These are phyloP conservation scores for Spathaspora sp. DNA, from an alignment of 805 yeast genomes.

Conservation along the genomic window DNA sequence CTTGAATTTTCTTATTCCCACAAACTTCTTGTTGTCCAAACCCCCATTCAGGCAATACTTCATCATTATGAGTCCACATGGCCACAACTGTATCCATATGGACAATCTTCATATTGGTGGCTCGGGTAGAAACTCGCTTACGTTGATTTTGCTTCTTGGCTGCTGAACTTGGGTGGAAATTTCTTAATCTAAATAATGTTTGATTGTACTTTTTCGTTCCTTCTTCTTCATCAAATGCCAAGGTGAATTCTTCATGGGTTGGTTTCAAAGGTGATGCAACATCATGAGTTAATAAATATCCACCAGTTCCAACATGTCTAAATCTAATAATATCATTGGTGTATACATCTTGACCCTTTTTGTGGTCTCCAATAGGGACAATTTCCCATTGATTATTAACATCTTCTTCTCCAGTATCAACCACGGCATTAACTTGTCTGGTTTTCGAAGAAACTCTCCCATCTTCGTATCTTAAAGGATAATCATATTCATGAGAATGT, in stretches of 20 bases:
- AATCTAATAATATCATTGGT: conserved; percentile 77
- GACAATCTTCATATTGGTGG: conserved; percentile 62
- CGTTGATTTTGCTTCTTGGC: conserved; percentile 47
- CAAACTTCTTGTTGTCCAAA: conserved; percentile 88
- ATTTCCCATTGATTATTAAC: conserved; percentile 83
- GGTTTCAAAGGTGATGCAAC: conserved; percentile 92
- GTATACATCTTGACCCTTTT: conserved; percentile 47
- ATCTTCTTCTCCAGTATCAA: conserved; percentile 41
- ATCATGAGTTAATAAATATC: conserved; percentile 83
- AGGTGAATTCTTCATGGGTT: conserved; percentile 91
- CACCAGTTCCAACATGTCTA: conserved; percentile 75
- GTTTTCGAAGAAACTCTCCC: conserved; percentile 93
- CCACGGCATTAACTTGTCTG: conserved; percentile 83
- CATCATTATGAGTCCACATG: conserved; percentile 88
- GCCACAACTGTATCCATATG: conserved; percentile 89
- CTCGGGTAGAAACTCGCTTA: conserved; percentile 62
- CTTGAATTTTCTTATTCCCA: conserved; percentile 81
- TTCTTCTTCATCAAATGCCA: conserved; percentile 63
- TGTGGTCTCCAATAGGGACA: conserved; percentile 48
- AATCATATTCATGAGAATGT: conserved; percentile 74
- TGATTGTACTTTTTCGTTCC: conserved; percentile 58
- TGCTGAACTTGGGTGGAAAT: conserved; percentile 27
- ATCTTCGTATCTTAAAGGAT: conserved; percentile 92
- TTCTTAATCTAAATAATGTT: conserved; percentile 74
- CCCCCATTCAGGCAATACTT: conserved; percentile 91